Evolutionary conservation across 179 eudicot genomes (phyloP).

Genomic region (Carnegiea gigantea): DNA sequence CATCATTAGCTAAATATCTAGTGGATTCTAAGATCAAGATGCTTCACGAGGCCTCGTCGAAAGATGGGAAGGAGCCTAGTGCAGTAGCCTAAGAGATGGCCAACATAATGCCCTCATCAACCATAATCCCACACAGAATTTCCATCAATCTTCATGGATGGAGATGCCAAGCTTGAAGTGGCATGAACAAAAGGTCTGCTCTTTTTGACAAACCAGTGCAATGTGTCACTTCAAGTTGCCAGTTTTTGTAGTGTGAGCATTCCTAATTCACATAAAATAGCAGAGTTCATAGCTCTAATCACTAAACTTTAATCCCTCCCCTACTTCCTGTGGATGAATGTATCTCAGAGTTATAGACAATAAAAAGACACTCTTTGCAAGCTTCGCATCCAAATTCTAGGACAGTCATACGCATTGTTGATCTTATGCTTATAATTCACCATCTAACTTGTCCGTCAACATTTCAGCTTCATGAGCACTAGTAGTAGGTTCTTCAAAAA

Average conservation of each 20-base stretch:
- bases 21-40: not conserved
- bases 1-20: not conserved
- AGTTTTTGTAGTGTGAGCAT: not conserved
- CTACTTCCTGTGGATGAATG: too few relatives aligned
- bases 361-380: too few relatives aligned
- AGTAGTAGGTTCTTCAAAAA: too few relatives aligned
- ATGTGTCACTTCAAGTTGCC: not conserved
- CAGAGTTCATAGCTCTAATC: not conserved
- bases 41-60: not conserved
- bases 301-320: not conserved
- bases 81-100: not conserved
- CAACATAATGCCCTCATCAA: not conserved
- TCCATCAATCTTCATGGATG: not conserved
- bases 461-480: too few relatives aligned
- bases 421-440: too few relatives aligned
- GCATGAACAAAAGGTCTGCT: not conserved
- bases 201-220: not conserved
- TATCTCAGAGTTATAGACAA: too few relatives aligned
- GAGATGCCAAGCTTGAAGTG: not conserved
- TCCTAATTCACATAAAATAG: not conserved
- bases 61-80: not conserved
- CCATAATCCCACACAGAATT: too few relatives aligned
- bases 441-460: too few relatives aligned
- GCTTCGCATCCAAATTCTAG: too few relatives aligned
- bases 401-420: too few relatives aligned